phyloP scores from a whole-genome alignment of 208 protist genomes.

The Trypanosoma rangeli region DNA sequence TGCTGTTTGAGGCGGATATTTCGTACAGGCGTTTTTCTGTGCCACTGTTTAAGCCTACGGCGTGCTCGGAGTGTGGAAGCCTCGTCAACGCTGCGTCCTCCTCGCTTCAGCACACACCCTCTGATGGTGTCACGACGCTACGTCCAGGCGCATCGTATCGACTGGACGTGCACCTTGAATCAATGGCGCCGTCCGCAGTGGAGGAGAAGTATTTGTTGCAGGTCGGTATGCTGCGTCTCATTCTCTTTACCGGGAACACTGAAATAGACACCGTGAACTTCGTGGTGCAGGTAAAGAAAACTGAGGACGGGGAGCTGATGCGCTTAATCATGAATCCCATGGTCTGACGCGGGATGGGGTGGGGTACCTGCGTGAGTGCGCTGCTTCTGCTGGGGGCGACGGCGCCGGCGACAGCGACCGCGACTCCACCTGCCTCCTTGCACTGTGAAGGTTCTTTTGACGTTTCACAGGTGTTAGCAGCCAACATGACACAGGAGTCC shows the following conservation, averaged over 20 bases:
- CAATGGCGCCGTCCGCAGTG: conserved; percentile 21
- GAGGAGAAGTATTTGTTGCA: conserved; percentile 63
- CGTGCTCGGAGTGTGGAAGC: background rate
- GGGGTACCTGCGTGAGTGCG: background rate
- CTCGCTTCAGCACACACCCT: conserved; percentile 7
- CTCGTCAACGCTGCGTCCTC: background rate
- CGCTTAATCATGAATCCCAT: conserved; percentile 25
- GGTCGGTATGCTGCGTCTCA: conserved; percentile 44
- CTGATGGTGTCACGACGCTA: background rate
- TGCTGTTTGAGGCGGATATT: conserved; percentile 53
- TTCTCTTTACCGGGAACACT: conserved; percentile 6
- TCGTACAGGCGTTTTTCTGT: conserved; percentile 27
- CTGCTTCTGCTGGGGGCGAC: background rate
- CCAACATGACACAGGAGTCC: background rate
- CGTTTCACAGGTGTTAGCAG: background rate
- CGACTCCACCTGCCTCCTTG: background rate
- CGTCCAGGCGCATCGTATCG: conserved; percentile 11
- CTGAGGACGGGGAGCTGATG: conserved; percentile 20
- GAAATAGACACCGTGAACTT: conserved; percentile 12
- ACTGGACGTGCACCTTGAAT: conserved; percentile 25
- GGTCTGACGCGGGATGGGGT: background rate
- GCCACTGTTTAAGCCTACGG: conserved; percentile 5
- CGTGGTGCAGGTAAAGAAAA: conserved; percentile 28
- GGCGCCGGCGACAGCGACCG: background rate
- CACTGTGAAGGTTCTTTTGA: background rate